Base-by-base conservation (phyloP, 768 basidiomycete genomes). In the Leccinum disarticulatum region DNA sequence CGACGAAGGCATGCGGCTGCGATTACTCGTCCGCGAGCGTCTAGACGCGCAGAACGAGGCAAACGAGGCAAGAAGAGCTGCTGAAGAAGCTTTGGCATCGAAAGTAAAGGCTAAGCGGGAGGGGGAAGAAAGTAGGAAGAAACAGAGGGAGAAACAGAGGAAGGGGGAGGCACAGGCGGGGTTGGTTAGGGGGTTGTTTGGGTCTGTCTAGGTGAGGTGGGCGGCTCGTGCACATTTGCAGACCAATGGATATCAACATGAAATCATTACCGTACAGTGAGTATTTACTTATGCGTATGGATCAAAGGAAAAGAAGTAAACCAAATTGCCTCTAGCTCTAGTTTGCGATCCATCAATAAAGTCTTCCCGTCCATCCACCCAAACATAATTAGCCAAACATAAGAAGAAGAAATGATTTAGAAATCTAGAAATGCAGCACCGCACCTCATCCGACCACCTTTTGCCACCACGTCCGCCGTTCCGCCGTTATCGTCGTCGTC, bases 1-100 rank as follows among this genome's bases (percentile, higher is more conserved):
- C 10, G 65, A 70, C 6, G 76, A 79, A 57, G 77, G 78, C 6
- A 78, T 78, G 76, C 76, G 77, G 30, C 65, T 88, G 28, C 79
- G 87, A 6, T 56, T 79, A 15, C 70, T 70, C 31, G 68, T 79
- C 17, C 69, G 74, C 6, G 77, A 78, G 51, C 65, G 62, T 49
- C 61, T 70, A 3, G 73, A 71, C 22, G 57, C 55, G 9, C 62
- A 58, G 56, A 71, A 63, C 35, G 2, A 43, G n/a, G 67, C 17
- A 6, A 55, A 52, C 51, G 67, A 70, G 52, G 65, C 55, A 17
- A 54, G 38, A 47, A 64, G 69, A 31, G 64, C 58, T 4, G 58
- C 69, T 6, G 64, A 71, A 19, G 17, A 61, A 1, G 67, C 67
- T 17, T 19, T 43, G n/a, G 67, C 64, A 33, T 69, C 54, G 46